Evolutionary conservation across 108 stramenopile genomes (phyloP), one percentile per base, ranked within the genome.

Genomic region (Phaeodactylum tricornutum): DNA sequence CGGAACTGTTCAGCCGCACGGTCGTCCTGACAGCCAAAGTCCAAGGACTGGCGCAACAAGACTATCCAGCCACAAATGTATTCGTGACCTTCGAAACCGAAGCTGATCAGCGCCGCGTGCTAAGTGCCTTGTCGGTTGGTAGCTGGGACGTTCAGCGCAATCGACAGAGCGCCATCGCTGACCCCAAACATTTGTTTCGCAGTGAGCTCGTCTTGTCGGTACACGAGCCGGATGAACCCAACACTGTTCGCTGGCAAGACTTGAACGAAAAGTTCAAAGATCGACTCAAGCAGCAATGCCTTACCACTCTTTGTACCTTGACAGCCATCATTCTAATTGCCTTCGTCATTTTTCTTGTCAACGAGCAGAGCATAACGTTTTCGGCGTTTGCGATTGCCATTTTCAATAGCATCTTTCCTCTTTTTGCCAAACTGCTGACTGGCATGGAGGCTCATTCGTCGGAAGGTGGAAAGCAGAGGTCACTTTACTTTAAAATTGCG

Each of bases 51-150:
- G 66, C 84, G 11, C 81, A 86, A 37, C 67, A 71, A 36, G 57
- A 76, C 6, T 89, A 79, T 33, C 74, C 74, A 8, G 78, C 72
- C 8, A 80, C 77, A 9, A 66, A 70, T 22, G 84, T 94, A 3
- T 94, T 85, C 55, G 52, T 85, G 40, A 94, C 81, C 7, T 94
- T 94, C 55, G 88, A 91, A 55, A 86, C 74, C 16, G 87, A 94
- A 67, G 59, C 32, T 1, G 62, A 42, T 22, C 92, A 94, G 53
- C 73, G 92, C n/a, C 34, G 62, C 21, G 86, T 87, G 21, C 67
- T 94, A 14, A 36, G 61, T 14, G 48, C 53, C 23, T 69, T 94
- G 55, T 57, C 63, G 14, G 69, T 75, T 9, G 92, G 87, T 6
- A 21, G 38, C 2, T 36, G 36, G 34, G 34, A 20, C 20, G 20